phyloP scores from a whole-genome alignment of 805 yeast genomes.

The Sungouiella thailandica region DNA sequence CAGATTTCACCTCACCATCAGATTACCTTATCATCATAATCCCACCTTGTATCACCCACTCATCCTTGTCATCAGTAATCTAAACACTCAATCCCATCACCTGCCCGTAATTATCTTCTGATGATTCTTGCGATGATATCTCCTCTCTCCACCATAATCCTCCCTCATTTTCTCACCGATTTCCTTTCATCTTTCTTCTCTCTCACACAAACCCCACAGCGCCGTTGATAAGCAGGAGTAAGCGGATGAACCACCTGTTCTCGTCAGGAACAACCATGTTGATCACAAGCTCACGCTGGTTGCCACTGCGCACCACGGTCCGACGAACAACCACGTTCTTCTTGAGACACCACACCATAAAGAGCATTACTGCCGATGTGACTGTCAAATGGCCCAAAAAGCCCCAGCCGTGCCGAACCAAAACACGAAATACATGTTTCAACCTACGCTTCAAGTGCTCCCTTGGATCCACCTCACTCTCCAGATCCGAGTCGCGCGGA shows the following conservation, averaged over 20 bases:
- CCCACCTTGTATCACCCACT: no score
- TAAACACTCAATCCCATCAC: no score
- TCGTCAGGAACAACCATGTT: slow-evolving; percentile 40
- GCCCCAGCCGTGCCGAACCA: slow-evolving; percentile 25
- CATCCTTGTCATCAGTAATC: no score
- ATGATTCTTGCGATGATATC: no score
- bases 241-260: slow-evolving; percentile 40
- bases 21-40: no score
- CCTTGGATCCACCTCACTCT: slow-evolving; percentile 6
- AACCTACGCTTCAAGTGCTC: slow-evolving; percentile 18
- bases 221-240: slow-evolving; percentile 31
- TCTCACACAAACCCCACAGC: slow-evolving; percentile 37
- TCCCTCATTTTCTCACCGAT: no score
- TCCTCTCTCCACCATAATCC: no score
- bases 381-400: slow-evolving; percentile 31
- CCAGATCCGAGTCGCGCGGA: slow-evolving; percentile 5
- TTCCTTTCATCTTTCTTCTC: no score
- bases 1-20: no score
- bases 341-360: slow-evolving; percentile 39
- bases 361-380: slow-evolving; percentile 32
- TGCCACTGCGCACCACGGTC: slow-evolving; percentile 34
- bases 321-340: slow-evolving; percentile 34
- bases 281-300: slow-evolving; percentile 34
- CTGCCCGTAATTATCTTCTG: no score
- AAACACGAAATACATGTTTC: slow-evolving; percentile 17